Evolutionary conservation across 2,329 filamentous ascomycete species (phyloP), one percentile per base, ranked within the genome.

Genomic region (Anisogramma anomala): DNA sequence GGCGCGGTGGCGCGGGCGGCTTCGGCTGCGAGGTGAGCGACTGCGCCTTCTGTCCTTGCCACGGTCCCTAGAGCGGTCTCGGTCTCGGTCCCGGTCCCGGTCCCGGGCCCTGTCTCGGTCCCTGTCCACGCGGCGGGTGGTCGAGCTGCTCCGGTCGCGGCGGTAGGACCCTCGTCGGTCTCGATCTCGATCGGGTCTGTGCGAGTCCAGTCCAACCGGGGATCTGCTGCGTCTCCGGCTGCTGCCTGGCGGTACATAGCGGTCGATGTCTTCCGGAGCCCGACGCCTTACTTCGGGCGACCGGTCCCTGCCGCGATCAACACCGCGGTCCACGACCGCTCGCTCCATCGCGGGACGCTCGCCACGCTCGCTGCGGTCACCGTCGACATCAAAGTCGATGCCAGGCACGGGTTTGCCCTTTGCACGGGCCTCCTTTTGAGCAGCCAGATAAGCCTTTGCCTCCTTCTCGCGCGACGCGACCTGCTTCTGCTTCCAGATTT

Each of bases 381-480:
- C 65, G 5, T 58, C 54, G 37, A 60, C 63, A 48, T 64, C 67
- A 49, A 74, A 72, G 39, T 74, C 69, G n/a, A 74, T 61, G n/a
- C 72, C 70, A 0, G 72, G 72, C 15, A 75, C 58, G 1, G 73
- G 72, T 30, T 76, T 55, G 7, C 74, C 74, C 53, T 78, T 78
- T 35, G 68, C 67, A 22, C 71, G 66, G 23, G 75, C 74, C 49
- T 78, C 74, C 47, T 72, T 71, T 50, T 77, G 73, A 3, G 73
- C 74, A 6, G 74, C 74, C 27, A 79, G 61, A 50, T 79, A 80
- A 4, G 73, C 74, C 54, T 77, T 79, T 28, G 77, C 77, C 56
- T 79, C 75, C 48, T 69, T 69, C 54, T 79, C 74, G 37, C 75
- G 69, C 53, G 76, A 74, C 54, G 68, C 72, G 39, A 77, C 74